Conservation (phyloP, 495 filamentous ascomycete genomes). For the Aspergillus leporis region DNA sequence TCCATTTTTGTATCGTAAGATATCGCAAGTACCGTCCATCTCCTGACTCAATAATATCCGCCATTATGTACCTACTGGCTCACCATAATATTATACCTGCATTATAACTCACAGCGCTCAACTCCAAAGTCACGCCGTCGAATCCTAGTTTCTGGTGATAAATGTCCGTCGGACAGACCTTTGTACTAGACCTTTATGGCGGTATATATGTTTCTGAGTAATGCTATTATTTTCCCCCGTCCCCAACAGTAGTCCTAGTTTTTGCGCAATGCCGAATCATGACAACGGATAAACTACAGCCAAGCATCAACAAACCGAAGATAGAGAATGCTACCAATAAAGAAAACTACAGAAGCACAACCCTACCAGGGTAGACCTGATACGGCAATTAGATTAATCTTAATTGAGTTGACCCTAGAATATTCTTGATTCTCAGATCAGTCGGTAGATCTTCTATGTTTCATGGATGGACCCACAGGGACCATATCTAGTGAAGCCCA, state of each 20-base stretch:
- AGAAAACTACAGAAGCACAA: too few species aligned
- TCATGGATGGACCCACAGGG: not conserved
- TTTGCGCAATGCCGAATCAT: not conserved
- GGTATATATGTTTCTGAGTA: not conserved
- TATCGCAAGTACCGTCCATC: too few species aligned
- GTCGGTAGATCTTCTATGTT: not conserved
- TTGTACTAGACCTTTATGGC: not conserved
- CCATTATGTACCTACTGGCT: too few species aligned
- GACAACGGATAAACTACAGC: not conserved
- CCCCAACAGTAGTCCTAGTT: not conserved
- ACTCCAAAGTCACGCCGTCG: too few species aligned
- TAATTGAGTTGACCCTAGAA: not conserved
- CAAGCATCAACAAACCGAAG: not conserved
- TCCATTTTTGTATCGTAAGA: too few species aligned
- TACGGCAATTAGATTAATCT: not conserved
- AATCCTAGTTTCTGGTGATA: too few species aligned
- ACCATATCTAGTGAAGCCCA: too few species aligned
- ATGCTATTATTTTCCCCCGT: not conserved
- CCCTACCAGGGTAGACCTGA: not conserved
- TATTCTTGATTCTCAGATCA: not conserved
- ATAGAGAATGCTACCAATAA: not conserved
- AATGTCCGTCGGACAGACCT: too few species aligned
- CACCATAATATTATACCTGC: too few species aligned
- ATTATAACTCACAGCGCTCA: too few species aligned
- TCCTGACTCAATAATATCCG: too few species aligned